Evolutionary conservation across 768 basidiomycete genomes (phyloP).

Genomic region (Austroboletus eburneus): DNA sequence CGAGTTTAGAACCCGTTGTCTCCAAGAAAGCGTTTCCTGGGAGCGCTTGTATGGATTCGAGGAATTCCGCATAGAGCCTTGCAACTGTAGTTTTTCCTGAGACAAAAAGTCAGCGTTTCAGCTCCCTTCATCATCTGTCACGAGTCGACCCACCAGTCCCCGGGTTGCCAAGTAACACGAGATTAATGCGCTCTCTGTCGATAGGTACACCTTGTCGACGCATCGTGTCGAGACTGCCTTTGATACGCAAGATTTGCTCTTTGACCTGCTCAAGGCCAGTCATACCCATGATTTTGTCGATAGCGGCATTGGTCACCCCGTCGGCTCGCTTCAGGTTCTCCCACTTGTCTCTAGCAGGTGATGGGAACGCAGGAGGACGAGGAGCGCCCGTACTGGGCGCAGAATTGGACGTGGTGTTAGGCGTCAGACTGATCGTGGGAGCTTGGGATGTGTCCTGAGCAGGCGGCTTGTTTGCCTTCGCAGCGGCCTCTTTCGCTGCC

Average conservation of each 20-base stretch:
- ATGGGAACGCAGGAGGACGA: conserved; percentile 21
- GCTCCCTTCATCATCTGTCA: background rate
- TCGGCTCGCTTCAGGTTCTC: conserved; percentile 51
- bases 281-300: conserved; percentile 68
- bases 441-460: background rate
- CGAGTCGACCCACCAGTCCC: conserved; percentile 53
- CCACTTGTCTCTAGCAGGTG: conserved; percentile 49
- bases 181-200: conserved; percentile 56
- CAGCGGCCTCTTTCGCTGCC: background rate
- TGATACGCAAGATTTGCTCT: conserved; percentile 51
- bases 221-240: conserved; percentile 52
- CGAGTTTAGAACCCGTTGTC: conserved; percentile 58
- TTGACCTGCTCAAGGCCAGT: conserved; percentile 68
- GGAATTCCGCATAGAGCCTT: conserved; percentile 58
- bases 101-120: background rate
- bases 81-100: conserved; percentile 71
- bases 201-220: conserved; percentile 51
- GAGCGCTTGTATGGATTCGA: conserved; percentile 51
- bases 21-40: conserved; percentile 56
- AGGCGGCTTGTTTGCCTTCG: background rate
- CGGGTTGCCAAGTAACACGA: conserved; percentile 63
- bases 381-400: conserved; percentile 2
- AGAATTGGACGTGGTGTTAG: too few relatives aligned
- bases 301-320: conserved; percentile 47
- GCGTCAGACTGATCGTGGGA: background rate